Conservation (phyloP, 169 alveolate species). For the Babesia gibsoni region DNA sequence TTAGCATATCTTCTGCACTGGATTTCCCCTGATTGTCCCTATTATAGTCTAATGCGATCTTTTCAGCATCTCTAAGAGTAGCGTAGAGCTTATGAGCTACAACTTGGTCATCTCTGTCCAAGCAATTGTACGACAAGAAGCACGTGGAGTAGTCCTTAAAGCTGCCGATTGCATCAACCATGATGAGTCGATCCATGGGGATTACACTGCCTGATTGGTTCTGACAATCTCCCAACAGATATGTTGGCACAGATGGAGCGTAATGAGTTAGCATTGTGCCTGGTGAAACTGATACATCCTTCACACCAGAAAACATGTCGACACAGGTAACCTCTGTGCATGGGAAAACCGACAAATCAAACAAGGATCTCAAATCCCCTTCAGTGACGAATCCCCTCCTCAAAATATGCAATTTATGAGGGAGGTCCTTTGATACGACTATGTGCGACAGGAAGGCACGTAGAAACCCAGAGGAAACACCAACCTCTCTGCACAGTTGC, state of each 20-base stretch:
- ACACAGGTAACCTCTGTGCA: background rate
- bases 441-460: background rate
- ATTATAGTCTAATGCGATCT: conserved; percentile 11
- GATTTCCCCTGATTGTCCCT: background rate
- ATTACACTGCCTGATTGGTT: background rate
- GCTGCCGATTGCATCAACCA: conserved; percentile 42
- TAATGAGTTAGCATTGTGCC: conserved; percentile 89
- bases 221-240: conserved; percentile 31
- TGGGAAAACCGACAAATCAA: background rate
- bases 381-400: conserved; percentile 29
- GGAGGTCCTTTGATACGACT: background rate
- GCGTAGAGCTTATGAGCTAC: conserved; percentile 40
- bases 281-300: conserved; percentile 62
- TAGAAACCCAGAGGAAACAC: background rate
- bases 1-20: background rate
- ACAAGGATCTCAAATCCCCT: background rate
- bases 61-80: conserved; percentile 35
- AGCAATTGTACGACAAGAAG: conserved; percentile 24
- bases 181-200: conserved; percentile 6
- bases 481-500: background rate
- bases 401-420: conserved; percentile 8
- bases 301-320: background rate
- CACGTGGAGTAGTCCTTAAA: background rate
- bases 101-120: background rate
- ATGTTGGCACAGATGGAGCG: conserved; percentile 88